A percentile compares a stretch with the other conserved stretches of the same genome.
Conservation (phyloP, 306 rosid species). For the Begonia loranthoides region DNA sequence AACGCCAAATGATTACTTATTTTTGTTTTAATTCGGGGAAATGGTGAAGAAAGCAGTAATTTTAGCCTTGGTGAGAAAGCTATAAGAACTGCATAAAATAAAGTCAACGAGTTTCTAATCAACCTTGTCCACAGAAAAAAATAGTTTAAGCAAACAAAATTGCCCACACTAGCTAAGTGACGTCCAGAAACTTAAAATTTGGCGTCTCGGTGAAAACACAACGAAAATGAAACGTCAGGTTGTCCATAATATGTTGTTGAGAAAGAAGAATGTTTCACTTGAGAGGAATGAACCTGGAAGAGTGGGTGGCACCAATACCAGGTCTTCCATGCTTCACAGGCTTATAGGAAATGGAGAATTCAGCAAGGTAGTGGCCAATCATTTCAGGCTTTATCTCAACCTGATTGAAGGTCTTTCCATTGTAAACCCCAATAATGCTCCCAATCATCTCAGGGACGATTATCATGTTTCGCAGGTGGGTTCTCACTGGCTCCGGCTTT, state of each 20-base stretch:
- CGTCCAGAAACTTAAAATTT: background rate
- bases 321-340: slow-evolving; percentile 98
- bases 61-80: too few species aligned
- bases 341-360: slow-evolving; percentile 80
- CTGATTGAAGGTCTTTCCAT: slow-evolving; percentile 77
- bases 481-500: slow-evolving; percentile 81
- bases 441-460: slow-evolving; percentile 83
- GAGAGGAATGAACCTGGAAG: slow-evolving; percentile 90
- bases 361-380: slow-evolving; percentile 84
- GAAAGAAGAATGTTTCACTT: slow-evolving; percentile 30
- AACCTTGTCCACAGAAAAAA: too few species aligned
- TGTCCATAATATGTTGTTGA: background rate
- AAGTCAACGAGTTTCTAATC: too few species aligned
- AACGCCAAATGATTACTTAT: too few species aligned
- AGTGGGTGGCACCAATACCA: slow-evolving; percentile 97
- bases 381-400: slow-evolving; percentile 81
- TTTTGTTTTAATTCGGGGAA: too few species aligned
- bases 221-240: background rate
- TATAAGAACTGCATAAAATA: too few species aligned
- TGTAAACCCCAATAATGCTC: slow-evolving; percentile 69
- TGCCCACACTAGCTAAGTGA: too few species aligned
- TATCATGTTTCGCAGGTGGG: slow-evolving; percentile 81
- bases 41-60: too few species aligned
- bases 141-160: too few species aligned
- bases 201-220: background rate